phyloP scores from a whole-genome alignment of 495 filamentous ascomycete species.

The Penicillium soppii region DNA sequence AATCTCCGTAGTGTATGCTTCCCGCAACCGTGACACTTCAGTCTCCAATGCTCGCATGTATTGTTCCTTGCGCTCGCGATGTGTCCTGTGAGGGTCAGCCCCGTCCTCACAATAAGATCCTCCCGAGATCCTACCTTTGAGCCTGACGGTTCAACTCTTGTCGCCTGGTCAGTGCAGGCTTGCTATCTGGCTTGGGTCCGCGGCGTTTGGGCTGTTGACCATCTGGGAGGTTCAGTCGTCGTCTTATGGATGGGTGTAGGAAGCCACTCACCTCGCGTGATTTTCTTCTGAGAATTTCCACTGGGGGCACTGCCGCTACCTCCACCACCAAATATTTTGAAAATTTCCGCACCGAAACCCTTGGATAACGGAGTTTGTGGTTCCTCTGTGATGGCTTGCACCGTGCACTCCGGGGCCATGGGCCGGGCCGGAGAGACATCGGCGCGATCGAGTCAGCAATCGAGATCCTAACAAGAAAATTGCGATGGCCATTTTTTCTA shows the following conservation, averaged over 20 bases:
- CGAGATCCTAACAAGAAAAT: background rate
- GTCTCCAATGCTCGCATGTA: constrained; percentile 94
- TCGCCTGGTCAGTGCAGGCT: constrained; percentile 86
- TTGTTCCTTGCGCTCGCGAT: constrained; percentile 93
- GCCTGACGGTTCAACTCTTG: constrained; percentile 96
- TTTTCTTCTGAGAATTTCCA: constrained; percentile 23
- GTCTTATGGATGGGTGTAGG: background rate
- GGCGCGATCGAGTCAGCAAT: constrained; percentile 4
- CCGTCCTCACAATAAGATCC: background rate
- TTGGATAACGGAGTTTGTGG: constrained; percentile 23
- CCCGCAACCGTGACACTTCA: constrained; percentile 72
- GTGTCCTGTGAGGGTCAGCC: constrained; percentile 57
- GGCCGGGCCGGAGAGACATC: constrained; percentile 9
- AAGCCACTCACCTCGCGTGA: constrained; percentile 33
- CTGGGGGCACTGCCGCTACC: background rate
- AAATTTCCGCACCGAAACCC: constrained; percentile 35
- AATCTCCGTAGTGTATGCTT: constrained; percentile 44
- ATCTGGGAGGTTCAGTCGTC: constrained; percentile 47
- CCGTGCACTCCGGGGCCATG: constrained; percentile 15
- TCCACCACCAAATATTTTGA: constrained; percentile 34
- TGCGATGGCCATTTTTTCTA: background rate
- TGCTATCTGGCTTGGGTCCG: constrained; percentile 95
- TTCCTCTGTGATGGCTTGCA: constrained; percentile 21
- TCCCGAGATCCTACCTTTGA: constrained; percentile 64
- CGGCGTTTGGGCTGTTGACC: constrained; percentile 84